A percentile compares a stretch with the other conserved stretches of the same genome.
Evolutionary conservation across 371 early-diverging fungal species (phyloP).

Genomic region (Choanephora cucurbitarum): DNA sequence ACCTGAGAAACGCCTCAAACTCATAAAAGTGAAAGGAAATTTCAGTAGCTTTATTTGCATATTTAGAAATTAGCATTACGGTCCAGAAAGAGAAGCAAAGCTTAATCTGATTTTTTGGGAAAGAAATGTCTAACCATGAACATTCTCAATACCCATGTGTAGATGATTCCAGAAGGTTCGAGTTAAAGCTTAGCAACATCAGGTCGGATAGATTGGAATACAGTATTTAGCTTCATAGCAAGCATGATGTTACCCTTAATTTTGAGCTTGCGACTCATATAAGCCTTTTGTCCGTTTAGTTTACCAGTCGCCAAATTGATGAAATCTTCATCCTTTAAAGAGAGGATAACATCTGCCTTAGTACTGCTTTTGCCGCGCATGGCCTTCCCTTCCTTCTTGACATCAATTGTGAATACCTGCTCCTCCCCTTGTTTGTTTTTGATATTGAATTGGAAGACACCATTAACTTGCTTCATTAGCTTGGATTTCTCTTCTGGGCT

Average conservation of each 20-base stretch:
- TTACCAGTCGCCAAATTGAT: conserved; percentile 83
- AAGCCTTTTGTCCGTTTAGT: conserved; percentile 77
- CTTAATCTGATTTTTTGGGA: no score
- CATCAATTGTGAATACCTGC: conserved; percentile 74
- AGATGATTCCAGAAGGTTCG: no score
- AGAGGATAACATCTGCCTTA: conserved; percentile 69
- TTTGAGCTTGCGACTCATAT: conserved; percentile 86
- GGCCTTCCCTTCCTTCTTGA: conserved; percentile 69
- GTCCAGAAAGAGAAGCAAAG: no score
- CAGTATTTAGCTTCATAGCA: conserved; percentile 75
- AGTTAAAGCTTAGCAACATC: no score
- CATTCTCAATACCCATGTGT: no score
- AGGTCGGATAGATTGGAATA: conserved; percentile 49
- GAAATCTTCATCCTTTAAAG: conserved; percentile 79
- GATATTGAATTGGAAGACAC: conserved; percentile 85
- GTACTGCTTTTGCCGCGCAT: conserved; percentile 65
- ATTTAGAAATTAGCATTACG: no score
- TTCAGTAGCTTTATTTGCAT: no score
- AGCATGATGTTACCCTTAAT: conserved; percentile 91
- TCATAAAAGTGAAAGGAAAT: no score
- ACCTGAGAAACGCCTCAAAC: no score
- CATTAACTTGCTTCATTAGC: conserved; percentile 67
- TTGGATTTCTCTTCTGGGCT: conserved; percentile 44
- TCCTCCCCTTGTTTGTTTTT: conserved; percentile 64
- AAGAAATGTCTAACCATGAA: no score